Conservation (phyloP, 2,329 filamentous ascomycete species). For the Arthrobotrys entomopaga region DNA sequence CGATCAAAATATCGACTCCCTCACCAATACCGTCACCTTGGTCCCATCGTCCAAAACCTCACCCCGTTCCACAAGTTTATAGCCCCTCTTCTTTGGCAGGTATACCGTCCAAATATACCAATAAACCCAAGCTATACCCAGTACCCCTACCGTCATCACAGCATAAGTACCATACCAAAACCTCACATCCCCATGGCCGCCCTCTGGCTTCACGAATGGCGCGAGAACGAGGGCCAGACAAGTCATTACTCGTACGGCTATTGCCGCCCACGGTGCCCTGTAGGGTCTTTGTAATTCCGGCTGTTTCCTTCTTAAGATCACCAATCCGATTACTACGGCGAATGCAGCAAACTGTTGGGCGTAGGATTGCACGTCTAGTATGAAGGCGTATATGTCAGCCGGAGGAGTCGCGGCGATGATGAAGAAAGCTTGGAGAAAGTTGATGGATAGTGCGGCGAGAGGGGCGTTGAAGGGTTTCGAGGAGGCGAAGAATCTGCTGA, state of each 20-base stretch:
- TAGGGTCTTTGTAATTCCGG: constrained; percentile 60
- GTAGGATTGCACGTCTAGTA: constrained; percentile 72
- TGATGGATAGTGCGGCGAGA: constrained; percentile 73
- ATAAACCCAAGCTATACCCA: constrained; percentile 71
- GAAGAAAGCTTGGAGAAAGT: constrained; percentile 74
- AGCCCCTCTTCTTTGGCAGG: constrained; percentile 70
- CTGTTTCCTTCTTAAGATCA: constrained; percentile 68
- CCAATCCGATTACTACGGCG: constrained; percentile 65
- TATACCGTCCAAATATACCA: constrained; percentile 75
- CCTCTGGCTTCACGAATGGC: constrained; percentile 37
- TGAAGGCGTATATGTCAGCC: constrained; percentile 75
- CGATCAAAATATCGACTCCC: constrained; percentile 32
- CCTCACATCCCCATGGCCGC: constrained; percentile 44
- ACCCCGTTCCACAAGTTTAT: constrained; percentile 71
- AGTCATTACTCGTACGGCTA: constrained; percentile 61
- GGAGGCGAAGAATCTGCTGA: constrained; percentile 70
- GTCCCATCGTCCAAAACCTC: constrained; percentile 74
- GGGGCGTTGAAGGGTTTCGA: constrained; percentile 75
- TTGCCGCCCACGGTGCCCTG: constrained; percentile 66
- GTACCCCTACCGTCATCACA: constrained; percentile 18
- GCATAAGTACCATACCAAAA: constrained; percentile 54
- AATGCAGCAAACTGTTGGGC: constrained; percentile 45
- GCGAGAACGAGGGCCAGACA: constrained; percentile 44
- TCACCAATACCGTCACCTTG: constrained; percentile 69
- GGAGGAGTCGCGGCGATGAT: constrained; percentile 74